These are phyloP conservation scores for Rhododendron ferrugineum DNA, from an alignment of 148 eudicot species.

Conservation along the genomic window DNA sequence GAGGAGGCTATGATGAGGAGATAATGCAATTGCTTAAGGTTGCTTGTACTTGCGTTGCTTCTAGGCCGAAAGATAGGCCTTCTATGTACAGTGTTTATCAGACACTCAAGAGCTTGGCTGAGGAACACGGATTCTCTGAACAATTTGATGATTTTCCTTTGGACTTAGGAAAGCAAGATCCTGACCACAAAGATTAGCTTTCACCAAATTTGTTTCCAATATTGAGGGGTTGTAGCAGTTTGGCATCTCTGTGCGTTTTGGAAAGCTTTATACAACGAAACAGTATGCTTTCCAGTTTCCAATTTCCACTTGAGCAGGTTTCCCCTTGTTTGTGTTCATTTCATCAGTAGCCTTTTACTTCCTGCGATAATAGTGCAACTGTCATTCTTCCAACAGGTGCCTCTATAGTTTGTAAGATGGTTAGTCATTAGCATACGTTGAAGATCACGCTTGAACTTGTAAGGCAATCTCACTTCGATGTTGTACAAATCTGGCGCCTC, in stretches of 20 bases:
- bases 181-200: conserved; percentile 15
- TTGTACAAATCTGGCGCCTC: too few relatives aligned
- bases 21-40: conserved; percentile 52
- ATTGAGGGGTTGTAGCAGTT: background rate
- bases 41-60: conserved; percentile 62
- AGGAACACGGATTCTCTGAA: conserved; percentile 43
- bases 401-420: background rate
- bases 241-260: background rate
- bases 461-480: background rate
- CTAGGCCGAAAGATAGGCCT: conserved; percentile 63
- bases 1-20: conserved; percentile 62
- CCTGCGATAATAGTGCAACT: background rate
- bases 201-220: background rate
- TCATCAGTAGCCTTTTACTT: background rate
- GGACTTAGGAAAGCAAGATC: conserved; percentile 40
- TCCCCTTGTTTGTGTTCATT: background rate
- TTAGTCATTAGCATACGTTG: background rate
- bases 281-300: background rate
- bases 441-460: background rate
- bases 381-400: background rate
- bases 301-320: background rate
- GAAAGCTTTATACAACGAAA: background rate
- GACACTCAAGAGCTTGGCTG: conserved; percentile 44
- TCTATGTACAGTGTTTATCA: conserved; percentile 62
- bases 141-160: conserved; percentile 62